Evolutionary conservation across 495 filamentous ascomycete species (phyloP).

Genomic region (Achaetomiella virescens): DNA sequence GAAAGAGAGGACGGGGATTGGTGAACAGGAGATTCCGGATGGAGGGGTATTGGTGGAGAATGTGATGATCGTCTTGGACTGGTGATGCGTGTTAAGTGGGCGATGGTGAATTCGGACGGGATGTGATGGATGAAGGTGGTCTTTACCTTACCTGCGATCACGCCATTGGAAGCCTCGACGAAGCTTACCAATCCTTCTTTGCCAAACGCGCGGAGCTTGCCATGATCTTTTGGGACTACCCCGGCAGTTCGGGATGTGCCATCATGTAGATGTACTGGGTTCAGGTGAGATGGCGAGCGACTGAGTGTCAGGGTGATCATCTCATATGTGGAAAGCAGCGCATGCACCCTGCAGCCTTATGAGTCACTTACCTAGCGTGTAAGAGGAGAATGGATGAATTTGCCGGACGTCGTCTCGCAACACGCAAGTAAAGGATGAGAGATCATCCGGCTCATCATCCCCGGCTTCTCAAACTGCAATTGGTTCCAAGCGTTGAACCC

Average conservation of each 20-base stretch:
- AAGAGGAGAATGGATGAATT: conserved; percentile 28
- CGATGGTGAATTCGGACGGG: background rate
- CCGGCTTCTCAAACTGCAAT: conserved; percentile 28
- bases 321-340: background rate
- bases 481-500: conserved; percentile 50
- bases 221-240: conserved; percentile 9
- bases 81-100: background rate
- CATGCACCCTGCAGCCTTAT: background rate
- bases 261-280: conserved; percentile 8
- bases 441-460: conserved; percentile 33
- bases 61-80: conserved; percentile 20
- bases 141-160: conserved; percentile 14
- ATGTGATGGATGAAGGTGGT: background rate
- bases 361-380: conserved; percentile 34
- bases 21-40: conserved; percentile 10
- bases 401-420: conserved; percentile 29
- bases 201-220: conserved; percentile 8
- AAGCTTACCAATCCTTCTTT: conserved; percentile 6
- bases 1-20: conserved; percentile 2
- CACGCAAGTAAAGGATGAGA: conserved; percentile 33
- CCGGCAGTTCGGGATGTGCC: conserved; percentile 9
- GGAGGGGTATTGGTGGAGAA: conserved; percentile 25
- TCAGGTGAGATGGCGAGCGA: background rate
- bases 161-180: conserved; percentile 25
- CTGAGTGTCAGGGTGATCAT: background rate